Conservation (phyloP, 1,139 yeast species). For the Protomyces lactucae-debilis region DNA sequence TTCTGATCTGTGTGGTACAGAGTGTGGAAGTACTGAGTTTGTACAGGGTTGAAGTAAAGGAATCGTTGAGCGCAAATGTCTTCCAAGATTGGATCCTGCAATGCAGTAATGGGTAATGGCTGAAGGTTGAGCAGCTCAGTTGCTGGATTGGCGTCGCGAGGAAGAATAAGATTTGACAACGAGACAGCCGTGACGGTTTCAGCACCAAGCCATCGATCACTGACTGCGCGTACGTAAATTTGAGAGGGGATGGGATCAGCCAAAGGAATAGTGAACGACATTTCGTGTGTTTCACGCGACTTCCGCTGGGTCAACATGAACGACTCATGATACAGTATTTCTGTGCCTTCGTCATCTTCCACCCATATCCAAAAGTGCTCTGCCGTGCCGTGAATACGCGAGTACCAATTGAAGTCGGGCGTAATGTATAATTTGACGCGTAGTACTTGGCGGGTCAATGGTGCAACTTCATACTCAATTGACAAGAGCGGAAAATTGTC, state of each 20-base stretch:
- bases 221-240: conserved; percentile 67
- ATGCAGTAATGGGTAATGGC: conserved; percentile 79
- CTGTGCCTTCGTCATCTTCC: conserved; percentile 65
- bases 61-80: conserved; percentile 61
- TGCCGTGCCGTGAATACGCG: conserved; percentile 69
- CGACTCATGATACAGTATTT: conserved; percentile 76
- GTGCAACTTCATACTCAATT: conserved; percentile 79
- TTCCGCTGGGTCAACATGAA: conserved; percentile 62
- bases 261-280: conserved; percentile 90
- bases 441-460: conserved; percentile 82
- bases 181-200: conserved; percentile 75
- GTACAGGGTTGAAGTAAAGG: conserved; percentile 95
- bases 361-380: conserved; percentile 91
- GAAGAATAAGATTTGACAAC: conserved; percentile 83
- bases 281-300: conserved; percentile 55
- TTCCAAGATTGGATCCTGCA: conserved; percentile 65
- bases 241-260: conserved; percentile 87
- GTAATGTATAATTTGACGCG: conserved; percentile 65
- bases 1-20: conserved; percentile 72
- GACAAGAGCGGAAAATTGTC: conserved; percentile 69
- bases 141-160: conserved; percentile 77
- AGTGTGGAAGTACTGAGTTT: conserved; percentile 92
- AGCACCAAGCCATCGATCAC: conserved; percentile 88
- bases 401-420: conserved; percentile 84
- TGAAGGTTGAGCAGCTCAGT: conserved; percentile 74